These are phyloP conservation scores for Solanum chacoense DNA, from an alignment of 305 asterid genomes.

Conservation along the genomic window DNA sequence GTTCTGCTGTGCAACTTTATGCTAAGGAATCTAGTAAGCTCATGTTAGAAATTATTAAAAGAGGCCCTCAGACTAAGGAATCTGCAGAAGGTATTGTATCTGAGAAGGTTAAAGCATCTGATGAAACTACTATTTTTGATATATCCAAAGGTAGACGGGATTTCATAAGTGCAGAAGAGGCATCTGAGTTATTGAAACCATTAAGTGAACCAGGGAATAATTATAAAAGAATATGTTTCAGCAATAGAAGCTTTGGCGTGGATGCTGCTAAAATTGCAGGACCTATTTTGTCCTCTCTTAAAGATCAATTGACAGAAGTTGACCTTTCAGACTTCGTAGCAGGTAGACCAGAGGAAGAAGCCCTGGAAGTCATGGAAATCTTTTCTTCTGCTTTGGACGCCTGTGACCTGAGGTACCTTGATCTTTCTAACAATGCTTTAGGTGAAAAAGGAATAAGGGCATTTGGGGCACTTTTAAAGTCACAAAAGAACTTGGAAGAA, in stretches of 20 bases:
- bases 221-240: slow-evolving; percentile 68
- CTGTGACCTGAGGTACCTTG: slow-evolving; percentile 47
- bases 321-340: slow-evolving; percentile 91
- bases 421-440: slow-evolving; percentile 81
- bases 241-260: slow-evolving; percentile 76
- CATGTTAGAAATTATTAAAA: slow-evolving; percentile 76
- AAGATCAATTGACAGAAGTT: slow-evolving; percentile 57
- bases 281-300: slow-evolving; percentile 55
- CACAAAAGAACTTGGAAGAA: slow-evolving; percentile 69
- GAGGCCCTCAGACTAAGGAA: slow-evolving; percentile 51
- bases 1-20: slow-evolving; percentile 74
- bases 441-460: slow-evolving; percentile 91
- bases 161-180: slow-evolving; percentile 46
- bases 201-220: slow-evolving; percentile 50
- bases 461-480: slow-evolving; percentile 58
- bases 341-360: slow-evolving; percentile 80
- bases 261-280: slow-evolving; percentile 73
- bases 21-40: slow-evolving; percentile 92
- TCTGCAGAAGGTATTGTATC: slow-evolving; percentile 33
- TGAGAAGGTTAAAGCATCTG: slow-evolving; percentile 31
- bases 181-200: slow-evolving; percentile 49
- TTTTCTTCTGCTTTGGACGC: slow-evolving; percentile 68
- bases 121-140: slow-evolving; percentile 52
- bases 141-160: slow-evolving; percentile 79
- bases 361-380: slow-evolving; percentile 76